Percentiles rank a stretch among this genome's conserved stretches.
These are phyloP conservation scores for Stephania cephalantha DNA, from an alignment of 164 flowering plant genomes.

Conservation along the genomic window DNA sequence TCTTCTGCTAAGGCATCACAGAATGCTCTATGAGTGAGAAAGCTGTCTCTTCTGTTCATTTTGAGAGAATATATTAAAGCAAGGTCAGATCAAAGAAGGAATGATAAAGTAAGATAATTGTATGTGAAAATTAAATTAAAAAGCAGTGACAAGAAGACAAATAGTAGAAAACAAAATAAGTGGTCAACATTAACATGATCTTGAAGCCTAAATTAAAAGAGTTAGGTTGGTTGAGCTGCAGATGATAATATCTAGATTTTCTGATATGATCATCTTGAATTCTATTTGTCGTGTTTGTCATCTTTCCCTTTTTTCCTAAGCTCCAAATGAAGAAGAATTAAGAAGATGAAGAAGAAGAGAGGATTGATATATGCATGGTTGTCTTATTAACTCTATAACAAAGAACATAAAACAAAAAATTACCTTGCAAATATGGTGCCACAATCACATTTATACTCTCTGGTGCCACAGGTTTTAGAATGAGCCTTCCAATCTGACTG, in stretches of 20 bases:
- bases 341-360: neutral
- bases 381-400: neutral
- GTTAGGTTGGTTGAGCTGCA: neutral
- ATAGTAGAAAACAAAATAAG: neutral
- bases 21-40: slow-evolving; percentile 85
- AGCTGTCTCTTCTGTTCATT: slow-evolving; percentile 71
- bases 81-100: neutral
- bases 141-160: neutral
- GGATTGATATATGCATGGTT: neutral
- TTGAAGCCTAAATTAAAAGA: neutral
- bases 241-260: neutral
- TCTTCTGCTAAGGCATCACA: slow-evolving; percentile 93
- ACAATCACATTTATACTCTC: slow-evolving; percentile 89
- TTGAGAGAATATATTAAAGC: neutral
- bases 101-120: neutral
- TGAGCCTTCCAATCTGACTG: slow-evolving; percentile 96
- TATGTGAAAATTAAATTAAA: neutral
- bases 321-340: neutral
- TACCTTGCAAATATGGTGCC: slow-evolving; percentile 90
- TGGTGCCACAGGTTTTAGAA: slow-evolving; percentile 86
- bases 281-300: neutral
- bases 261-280: neutral
- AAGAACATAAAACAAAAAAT: neutral
- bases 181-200: slow-evolving; percentile 1
- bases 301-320: too few species aligned